These are phyloP conservation scores for Sphagnum magellanicum DNA, from an alignment of 228 moss, liverwort and hornwort species.

Conservation along the genomic window DNA sequence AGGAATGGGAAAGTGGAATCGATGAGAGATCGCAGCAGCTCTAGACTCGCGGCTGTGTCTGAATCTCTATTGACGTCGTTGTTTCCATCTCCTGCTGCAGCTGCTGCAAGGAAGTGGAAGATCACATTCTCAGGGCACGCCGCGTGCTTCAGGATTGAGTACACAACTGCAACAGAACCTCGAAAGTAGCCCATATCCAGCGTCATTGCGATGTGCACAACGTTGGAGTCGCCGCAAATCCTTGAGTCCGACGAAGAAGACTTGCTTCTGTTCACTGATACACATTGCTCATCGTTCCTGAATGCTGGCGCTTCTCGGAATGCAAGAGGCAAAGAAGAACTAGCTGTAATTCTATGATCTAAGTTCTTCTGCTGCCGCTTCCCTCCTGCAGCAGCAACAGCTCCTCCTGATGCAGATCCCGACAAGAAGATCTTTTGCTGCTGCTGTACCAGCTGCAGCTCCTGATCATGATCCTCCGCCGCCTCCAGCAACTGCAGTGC, in stretches of 20 bases:
- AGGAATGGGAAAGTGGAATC: constrained; percentile 62
- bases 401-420: too few species aligned
- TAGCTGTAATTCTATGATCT: too few species aligned
- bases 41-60: too few species aligned
- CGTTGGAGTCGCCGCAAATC: constrained; percentile 48
- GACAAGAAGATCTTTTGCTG: too few species aligned
- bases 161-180: constrained; percentile 81
- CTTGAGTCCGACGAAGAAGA: constrained; percentile 3
- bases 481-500: too few species aligned
- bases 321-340: neutral
- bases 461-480: too few species aligned
- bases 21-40: constrained; percentile 38
- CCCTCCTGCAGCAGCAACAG: too few species aligned
- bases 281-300: constrained; percentile 70
- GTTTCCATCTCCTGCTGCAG: constrained; percentile 32
- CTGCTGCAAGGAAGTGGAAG: constrained; percentile 74
- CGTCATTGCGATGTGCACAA: constrained; percentile 87
- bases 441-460: too few species aligned
- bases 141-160: constrained; percentile 79
- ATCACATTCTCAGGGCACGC: constrained; percentile 85
- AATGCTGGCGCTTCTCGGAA: constrained; percentile 80
- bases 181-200: constrained; percentile 67
- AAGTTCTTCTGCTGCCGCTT: too few species aligned
- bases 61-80: too few species aligned
- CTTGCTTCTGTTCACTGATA: constrained; percentile 31